Base-by-base conservation (phyloP, 2,329 filamentous ascomycete genomes). In the Penicillium verrucosum region DNA sequence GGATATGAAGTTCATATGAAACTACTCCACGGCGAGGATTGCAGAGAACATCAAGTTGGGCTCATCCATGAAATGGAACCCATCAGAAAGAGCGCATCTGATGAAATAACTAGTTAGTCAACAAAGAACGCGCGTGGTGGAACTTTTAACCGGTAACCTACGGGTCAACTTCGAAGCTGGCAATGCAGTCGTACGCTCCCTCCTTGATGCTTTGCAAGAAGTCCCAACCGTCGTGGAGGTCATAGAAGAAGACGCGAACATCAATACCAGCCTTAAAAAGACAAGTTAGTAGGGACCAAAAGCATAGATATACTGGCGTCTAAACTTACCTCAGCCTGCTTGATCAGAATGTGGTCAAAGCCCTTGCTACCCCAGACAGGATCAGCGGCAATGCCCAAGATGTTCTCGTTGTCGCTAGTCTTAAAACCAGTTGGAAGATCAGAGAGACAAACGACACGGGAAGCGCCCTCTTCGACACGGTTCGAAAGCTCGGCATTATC, bases 401-500 rank as follows among this genome's bases (percentile, higher is more conserved):
- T 21, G 0, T n/a, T 3, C 4, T 45, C 41, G 12, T 34, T 43
- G 23, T 46, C 37, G 10, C 12, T 21, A 16, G 12, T 37, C n/a
- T 41, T 46, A 9, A 41, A 21, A 2, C 27, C 16, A n/a, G 41
- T 5, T 1, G 41, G 14, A 10, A 56, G 48, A 12, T 48, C 54
- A 2, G 21, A 51, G 10, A 56, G 54, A 11, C 11, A 44, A 12
- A 57, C n/a, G 6, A 57, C 43, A 23, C 55, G 55, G 5, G 55
- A 54, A 8, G 50, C 55, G 14, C 51, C 55, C 1, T 41, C 41
- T 5, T 30, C 21, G n/a, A 52, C 27, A 2, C 48, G 48, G 2
- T 5, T 12, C 10, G 5, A 32, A 23, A 56, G 41, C 27, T 36
- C 42, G 5, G 21, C 40, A 21, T 73, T 74, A 37, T 73, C 73